Conservation (phyloP, 331 rosid genomes). For the Spiraea crenata region DNA sequence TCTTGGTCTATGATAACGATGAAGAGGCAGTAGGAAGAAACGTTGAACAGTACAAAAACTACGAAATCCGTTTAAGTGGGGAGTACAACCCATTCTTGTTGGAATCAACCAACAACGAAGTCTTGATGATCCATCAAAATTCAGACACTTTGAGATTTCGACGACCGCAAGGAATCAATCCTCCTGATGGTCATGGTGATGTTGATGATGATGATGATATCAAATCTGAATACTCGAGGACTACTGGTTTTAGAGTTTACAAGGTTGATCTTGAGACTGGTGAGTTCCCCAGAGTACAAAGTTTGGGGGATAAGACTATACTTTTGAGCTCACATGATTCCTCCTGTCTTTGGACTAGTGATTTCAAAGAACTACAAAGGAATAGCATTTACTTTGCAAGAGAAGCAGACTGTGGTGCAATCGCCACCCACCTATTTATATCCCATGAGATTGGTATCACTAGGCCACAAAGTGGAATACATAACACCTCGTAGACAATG, state of each 20-base stretch:
- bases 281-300: not conserved
- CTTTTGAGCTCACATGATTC: not conserved
- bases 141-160: too few species aligned
- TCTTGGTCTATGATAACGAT: not conserved
- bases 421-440: too few species aligned
- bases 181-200: too few species aligned
- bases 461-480: too few species aligned
- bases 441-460: not conserved
- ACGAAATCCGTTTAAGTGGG: not conserved
- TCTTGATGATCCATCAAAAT: not conserved
- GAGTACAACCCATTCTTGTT: not conserved
- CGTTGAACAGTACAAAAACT: too few species aligned
- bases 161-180: not conserved
- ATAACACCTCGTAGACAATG: too few species aligned
- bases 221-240: not conserved
- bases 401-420: too few species aligned
- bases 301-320: not conserved
- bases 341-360: not conserved
- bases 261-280: not conserved
- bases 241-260: not conserved
- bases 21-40: not conserved
- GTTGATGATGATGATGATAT: too few species aligned
- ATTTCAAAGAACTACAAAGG: too few species aligned
- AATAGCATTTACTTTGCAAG: too few species aligned
- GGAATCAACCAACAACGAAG: constrained; percentile 1